phyloP scores from a whole-genome alignment of 2,329 filamentous ascomycete species.

The Ophiostoma piceae region DNA sequence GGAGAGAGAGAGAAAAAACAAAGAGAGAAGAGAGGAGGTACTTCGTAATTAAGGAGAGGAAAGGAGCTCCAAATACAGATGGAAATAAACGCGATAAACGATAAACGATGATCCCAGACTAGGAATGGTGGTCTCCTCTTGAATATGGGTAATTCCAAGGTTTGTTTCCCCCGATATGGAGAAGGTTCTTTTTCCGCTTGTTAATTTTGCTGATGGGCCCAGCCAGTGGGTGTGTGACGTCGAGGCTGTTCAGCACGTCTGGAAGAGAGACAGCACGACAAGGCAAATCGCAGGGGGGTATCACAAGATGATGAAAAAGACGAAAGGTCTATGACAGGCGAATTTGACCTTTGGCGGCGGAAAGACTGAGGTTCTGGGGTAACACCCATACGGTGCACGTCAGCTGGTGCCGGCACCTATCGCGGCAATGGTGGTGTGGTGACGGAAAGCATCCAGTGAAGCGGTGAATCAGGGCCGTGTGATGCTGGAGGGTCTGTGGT shows the following conservation, averaged over 20 bases:
- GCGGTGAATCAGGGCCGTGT: constrained; percentile 8
- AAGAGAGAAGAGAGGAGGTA: not conserved
- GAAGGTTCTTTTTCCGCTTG: constrained; percentile 1
- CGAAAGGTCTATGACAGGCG: not conserved
- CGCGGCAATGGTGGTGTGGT: not conserved
- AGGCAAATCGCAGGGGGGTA: not conserved
- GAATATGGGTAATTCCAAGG: not conserved
- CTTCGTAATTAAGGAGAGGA: not conserved
- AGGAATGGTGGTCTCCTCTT: not conserved
- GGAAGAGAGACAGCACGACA: not conserved
- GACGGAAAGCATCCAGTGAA: constrained; percentile 4
- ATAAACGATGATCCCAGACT: not conserved
- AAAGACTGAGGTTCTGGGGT: not conserved
- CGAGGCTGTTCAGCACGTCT: not conserved
- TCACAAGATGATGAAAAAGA: not conserved
- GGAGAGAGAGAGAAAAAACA: not conserved
- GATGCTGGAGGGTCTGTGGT: not conserved
- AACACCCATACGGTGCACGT: constrained; percentile 2
- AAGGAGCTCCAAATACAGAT: not conserved
- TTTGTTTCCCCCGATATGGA: not conserved
- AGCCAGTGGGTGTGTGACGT: constrained; percentile 12
- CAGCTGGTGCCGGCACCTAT: constrained; percentile 15
- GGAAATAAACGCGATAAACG: not conserved
- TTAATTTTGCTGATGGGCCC: constrained; percentile 7
- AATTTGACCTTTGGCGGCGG: not conserved